Evolutionary conservation across 2,329 filamentous ascomycete genomes (phyloP), one percentile per base, ranked within the genome.

Genomic region (Clonostachys rosea): DNA sequence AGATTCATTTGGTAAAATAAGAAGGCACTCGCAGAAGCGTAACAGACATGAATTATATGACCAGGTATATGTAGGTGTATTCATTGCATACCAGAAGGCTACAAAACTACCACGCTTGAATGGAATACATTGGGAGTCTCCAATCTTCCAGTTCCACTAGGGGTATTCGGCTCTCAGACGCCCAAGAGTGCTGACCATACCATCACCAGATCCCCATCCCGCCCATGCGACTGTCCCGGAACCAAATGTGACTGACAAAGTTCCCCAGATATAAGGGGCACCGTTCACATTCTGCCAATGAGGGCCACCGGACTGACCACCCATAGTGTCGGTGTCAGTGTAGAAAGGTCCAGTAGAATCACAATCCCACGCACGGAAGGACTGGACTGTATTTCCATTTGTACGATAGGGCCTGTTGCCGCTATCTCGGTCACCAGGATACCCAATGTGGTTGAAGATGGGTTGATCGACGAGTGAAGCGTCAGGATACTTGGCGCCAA

Each of bases 401-500:
- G 40, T 42, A 18, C 53, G 52, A 35, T 54, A 55, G 11, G 52
- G 51, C 2, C 50, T 39, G 6, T 46, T 43, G 3, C 46, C 53
- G 33, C 46, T 49, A 41, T 55, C 53, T 6, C 44, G 47, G 45
- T 56, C 55, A 12, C 47, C 47, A 5, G 55, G 55, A 46, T 57
- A 57, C 16, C 54, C 55, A 24, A 52, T 49, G 40, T 55, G 51
- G 42, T 50, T 48, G 49, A 57, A 51, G 44, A 49, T 49, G 13
- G 54, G 49, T 16, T 39, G 47, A 30, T 55, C 52, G 12, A 51
- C 39, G 33, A 49, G 49, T 7, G 47, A 47, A 14, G 48, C 47
- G 42, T 55, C 50, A 16, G 53, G 50, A 5, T 47, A 40, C 45
- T 50, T 49, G 36, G 52, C 52, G 16, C 58, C 57, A n/a, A 61